Percentiles rank a stretch among this genome's conserved stretches.
Evolutionary conservation across 2,329 filamentous ascomycete species (phyloP).

Genomic region (Monilinia fructigena): DNA sequence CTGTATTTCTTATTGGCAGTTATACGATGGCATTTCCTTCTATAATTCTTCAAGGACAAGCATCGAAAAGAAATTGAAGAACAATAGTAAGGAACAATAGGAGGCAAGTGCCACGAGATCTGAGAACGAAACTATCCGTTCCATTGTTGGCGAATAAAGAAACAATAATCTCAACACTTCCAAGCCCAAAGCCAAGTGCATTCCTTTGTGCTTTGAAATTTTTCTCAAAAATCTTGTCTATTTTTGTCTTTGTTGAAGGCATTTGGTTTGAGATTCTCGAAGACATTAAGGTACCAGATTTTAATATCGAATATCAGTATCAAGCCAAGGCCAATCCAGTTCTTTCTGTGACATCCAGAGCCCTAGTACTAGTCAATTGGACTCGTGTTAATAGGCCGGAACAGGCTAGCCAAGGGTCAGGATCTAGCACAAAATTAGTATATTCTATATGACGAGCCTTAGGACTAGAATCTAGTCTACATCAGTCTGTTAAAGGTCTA

Average conservation of each 20-base stretch:
- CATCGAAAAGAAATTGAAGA: neutral
- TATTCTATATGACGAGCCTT: neutral
- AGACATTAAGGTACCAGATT: neutral
- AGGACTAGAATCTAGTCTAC: neutral
- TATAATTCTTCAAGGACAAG: neutral
- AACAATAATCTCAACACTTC: neutral
- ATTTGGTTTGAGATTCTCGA: neutral
- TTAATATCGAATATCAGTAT: neutral
- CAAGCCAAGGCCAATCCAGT: neutral
- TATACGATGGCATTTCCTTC: neutral
- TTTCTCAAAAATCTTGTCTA: no score
- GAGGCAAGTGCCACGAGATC: neutral
- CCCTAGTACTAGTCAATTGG: neutral
- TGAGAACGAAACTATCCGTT: neutral
- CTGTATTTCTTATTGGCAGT: no score
- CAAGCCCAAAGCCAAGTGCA: neutral
- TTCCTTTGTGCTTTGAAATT: neutral
- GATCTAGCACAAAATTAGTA: neutral
- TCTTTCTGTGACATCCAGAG: neutral
- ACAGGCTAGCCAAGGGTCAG: neutral
- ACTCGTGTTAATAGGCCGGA: neutral
- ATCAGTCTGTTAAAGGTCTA: neutral
- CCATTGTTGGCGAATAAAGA: neutral
- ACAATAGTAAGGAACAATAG: conserved; percentile 18
- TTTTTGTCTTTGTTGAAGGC: neutral